phyloP scores from a whole-genome alignment of 2,329 filamentous ascomycete genomes.

The Fusarium nisikadoi region DNA sequence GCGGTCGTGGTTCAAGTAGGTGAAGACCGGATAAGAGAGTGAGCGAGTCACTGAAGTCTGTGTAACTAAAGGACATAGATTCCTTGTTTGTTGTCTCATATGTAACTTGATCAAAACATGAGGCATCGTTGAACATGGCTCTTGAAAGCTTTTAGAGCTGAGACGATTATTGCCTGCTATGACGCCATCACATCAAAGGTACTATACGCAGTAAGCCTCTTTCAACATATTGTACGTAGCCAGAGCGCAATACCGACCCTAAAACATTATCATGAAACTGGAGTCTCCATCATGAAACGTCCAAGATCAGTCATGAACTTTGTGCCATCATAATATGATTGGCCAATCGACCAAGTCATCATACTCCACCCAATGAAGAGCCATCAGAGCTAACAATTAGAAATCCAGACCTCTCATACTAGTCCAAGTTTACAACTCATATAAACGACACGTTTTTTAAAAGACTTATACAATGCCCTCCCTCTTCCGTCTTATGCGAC shows the following conservation, averaged over 20 bases:
- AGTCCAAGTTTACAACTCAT: neutral
- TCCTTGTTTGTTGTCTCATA: neutral
- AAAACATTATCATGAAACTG: neutral
- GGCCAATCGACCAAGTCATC: slow-evolving; percentile 11
- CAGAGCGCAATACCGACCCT: neutral
- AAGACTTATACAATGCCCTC: slow-evolving; percentile 31
- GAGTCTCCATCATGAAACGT: slow-evolving; percentile 5
- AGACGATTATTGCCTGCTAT: neutral
- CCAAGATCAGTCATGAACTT: neutral
- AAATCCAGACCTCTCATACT: slow-evolving; percentile 25
- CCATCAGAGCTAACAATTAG: slow-evolving; percentile 29
- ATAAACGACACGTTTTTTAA: neutral
- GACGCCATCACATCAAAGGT: neutral
- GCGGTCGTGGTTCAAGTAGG: neutral
- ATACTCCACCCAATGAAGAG: slow-evolving; percentile 21
- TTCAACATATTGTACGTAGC: neutral
- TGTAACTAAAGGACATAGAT: neutral
- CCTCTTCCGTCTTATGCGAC: slow-evolving; percentile 28
- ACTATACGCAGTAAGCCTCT: neutral
- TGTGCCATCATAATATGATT: slow-evolving; percentile 12
- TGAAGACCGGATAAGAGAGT: neutral
- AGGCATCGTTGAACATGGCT: neutral
- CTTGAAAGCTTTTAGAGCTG: neutral
- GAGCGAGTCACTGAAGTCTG: neutral
- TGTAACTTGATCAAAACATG: neutral